A percentile compares a stretch with the other conserved stretches of the same genome.
Conservation (phyloP, 257 asterid species). For the Galeopsis tetrahit region DNA sequence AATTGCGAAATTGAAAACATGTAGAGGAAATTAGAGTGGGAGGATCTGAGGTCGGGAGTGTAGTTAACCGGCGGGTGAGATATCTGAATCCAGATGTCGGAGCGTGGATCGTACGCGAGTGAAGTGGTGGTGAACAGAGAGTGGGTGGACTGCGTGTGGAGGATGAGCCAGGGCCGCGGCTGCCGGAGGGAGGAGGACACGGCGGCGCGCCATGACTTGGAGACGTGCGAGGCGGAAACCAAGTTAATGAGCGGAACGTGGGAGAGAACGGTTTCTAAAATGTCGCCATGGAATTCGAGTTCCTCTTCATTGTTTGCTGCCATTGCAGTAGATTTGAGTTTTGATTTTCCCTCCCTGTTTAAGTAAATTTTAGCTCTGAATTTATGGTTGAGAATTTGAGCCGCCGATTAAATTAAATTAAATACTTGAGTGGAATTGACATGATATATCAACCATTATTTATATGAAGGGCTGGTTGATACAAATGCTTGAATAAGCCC, state of each 20-base stretch:
- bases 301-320: constrained; percentile 3
- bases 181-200: constrained; percentile 62
- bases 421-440: no score
- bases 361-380: neutral
- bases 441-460: no score
- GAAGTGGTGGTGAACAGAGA: constrained; percentile 45
- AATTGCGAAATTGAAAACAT: constrained; percentile 53
- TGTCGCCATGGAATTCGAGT: constrained; percentile 47
- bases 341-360: neutral
- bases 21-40: constrained; percentile 62
- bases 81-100: constrained; percentile 53
- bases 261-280: constrained; percentile 54
- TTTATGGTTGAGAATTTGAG: neutral
- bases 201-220: constrained; percentile 62
- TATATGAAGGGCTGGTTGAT: no score
- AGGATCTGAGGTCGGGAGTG: constrained; percentile 49
- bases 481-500: no score
- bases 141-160: constrained; percentile 59
- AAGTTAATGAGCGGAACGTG: constrained; percentile 65
- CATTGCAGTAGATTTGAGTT: neutral
- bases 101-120: constrained; percentile 72
- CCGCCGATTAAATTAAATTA: neutral
- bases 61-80: constrained; percentile 45
- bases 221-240: constrained; percentile 58
- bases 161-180: constrained; percentile 70